A percentile compares a stretch with the other conserved stretches of the same genome.
These are phyloP conservation scores for Coemansia sp. DNA, from an alignment of 192 early-diverging fungal species.

Conservation along the genomic window DNA sequence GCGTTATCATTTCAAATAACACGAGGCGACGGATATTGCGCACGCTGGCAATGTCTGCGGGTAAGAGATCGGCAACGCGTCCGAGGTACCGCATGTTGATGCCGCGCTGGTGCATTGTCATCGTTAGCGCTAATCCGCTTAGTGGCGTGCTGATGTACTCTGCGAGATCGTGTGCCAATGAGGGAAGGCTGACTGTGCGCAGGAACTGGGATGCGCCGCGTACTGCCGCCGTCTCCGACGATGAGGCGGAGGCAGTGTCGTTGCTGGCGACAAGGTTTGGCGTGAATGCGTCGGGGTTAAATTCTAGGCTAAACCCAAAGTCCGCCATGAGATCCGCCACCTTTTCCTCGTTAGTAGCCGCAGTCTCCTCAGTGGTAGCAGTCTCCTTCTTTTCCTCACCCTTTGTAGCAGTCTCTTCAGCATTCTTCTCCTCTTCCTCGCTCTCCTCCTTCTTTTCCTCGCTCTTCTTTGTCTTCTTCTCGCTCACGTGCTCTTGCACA, in stretches of 20 bases:
- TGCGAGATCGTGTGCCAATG: constrained; percentile 61
- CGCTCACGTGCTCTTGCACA: constrained; percentile 42
- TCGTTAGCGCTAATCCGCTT: constrained; percentile 77
- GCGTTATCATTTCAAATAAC: constrained; percentile 86
- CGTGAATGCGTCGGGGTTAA: constrained; percentile 66
- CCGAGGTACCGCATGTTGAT: constrained; percentile 99
- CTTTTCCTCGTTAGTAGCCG: neutral
- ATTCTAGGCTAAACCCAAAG: constrained; percentile 59
- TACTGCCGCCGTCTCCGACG: constrained; percentile 64
- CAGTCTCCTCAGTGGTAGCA: neutral
- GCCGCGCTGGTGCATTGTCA: constrained; percentile 89
- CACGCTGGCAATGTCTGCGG: constrained; percentile 30
- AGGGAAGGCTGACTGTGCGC: constrained; percentile 65
- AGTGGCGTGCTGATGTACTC: constrained; percentile 73
- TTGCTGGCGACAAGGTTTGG: too few relatives aligned
- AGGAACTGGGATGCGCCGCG: constrained; percentile 82
- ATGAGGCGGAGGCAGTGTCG: constrained; percentile 43
- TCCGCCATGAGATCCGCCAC: constrained; percentile 39
- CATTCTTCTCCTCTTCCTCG: constrained; percentile 14
- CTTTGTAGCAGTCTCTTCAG: constrained; percentile 2
- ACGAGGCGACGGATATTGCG: constrained; percentile 62
- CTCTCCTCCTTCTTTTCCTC: constrained; percentile 7
- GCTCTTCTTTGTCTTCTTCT: constrained; percentile 39
- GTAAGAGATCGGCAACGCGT: constrained; percentile 66
- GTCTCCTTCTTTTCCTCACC: neutral